Base-by-base conservation (phyloP, 768 basidiomycete genomes). In the Pleurotus citrinopileatus region DNA sequence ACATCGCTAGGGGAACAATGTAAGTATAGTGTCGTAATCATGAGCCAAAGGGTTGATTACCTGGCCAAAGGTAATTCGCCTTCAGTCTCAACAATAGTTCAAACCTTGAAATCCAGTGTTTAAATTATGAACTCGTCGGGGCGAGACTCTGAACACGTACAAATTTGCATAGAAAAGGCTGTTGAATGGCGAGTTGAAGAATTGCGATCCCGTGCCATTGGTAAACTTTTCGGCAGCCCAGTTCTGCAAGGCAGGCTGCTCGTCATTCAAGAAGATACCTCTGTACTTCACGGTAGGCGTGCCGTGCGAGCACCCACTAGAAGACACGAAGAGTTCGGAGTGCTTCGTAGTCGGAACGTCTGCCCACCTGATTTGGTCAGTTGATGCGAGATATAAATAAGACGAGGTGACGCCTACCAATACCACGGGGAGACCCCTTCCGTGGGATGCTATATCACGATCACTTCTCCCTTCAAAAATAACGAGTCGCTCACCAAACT, bases 201-300 rank as follows among this genome's bases (percentile, higher is more conserved):
- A 64, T 1, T 69, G 51, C 0, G 75, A 69, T 4, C 81, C 81
- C 3, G 81, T 81, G 2, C 82, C 83, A 55, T 86, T 84, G 8
- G 82, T 84, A 64, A 84, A 88, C 59, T 82, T 83, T 57, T 82
- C 82, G 58, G 76, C 72, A 12, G 85, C 87, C 88, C 88, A 90
- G 59, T 80, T 83, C 58, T 83, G 81, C 47, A 89, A 63, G 25
- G 82, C 81, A 6, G 88, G 88, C 60, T 87, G 83, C 63, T 90
- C 88, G 59, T 90, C 87, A 62, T 90, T 90, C 57, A 90, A 67
- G 72, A 90, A 86, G 38, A 88, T 79, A 12, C 82, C 87, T 28
- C 87, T 79, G 60, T 84, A 88, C 62, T 87, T 82, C 54, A 89
- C 84, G 6, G 80, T 81, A 2, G 87, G 86, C 13, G 74, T 61